These are phyloP conservation scores for Nakazawaea ishiwadae DNA, from an alignment of 805 yeast species.

Conservation along the genomic window DNA sequence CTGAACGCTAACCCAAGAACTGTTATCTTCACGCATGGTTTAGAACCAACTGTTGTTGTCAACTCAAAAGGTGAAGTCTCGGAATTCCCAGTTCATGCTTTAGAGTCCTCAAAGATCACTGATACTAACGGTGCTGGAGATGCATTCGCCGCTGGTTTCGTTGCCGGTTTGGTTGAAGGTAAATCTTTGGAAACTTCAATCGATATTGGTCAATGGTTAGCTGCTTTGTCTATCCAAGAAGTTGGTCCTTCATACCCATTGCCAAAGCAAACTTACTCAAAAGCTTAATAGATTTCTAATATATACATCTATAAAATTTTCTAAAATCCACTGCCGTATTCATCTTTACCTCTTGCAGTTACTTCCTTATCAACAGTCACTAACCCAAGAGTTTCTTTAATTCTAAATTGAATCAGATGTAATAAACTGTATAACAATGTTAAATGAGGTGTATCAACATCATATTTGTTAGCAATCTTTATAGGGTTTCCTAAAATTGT, in stretches of 20 bases:
- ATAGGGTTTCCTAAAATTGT: constrained; percentile 35
- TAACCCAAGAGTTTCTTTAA: constrained; percentile 51
- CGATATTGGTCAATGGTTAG: constrained; percentile 95
- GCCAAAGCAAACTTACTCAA: constrained; percentile 55
- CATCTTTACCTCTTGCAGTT: not conserved
- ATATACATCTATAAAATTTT: not conserved
- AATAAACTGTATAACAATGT: constrained; percentile 52
- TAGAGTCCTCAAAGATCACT: constrained; percentile 60
- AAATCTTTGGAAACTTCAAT: constrained; percentile 55
- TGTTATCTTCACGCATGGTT: constrained; percentile 93
- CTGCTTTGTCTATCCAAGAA: constrained; percentile 85
- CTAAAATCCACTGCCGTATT: constrained; percentile 19
- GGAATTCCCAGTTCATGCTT: constrained; percentile 65
- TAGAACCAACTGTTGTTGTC: constrained; percentile 83
- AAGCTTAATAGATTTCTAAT: constrained; percentile 2
- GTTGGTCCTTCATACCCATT: constrained; percentile 92
- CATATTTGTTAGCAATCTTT: constrained; percentile 32
- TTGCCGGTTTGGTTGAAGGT: constrained; percentile 81
- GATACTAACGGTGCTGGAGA: constrained; percentile 99
- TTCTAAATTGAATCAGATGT: constrained; percentile 52
- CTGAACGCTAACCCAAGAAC: constrained; percentile 71
- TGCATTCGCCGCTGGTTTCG: constrained; percentile 95
- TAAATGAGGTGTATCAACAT: constrained; percentile 50
- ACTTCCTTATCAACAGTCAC: constrained; percentile 25
- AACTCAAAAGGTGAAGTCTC: constrained; percentile 30